Conservation (phyloP, 1,139 yeast species). For the Tardiomyces depauwii region DNA sequence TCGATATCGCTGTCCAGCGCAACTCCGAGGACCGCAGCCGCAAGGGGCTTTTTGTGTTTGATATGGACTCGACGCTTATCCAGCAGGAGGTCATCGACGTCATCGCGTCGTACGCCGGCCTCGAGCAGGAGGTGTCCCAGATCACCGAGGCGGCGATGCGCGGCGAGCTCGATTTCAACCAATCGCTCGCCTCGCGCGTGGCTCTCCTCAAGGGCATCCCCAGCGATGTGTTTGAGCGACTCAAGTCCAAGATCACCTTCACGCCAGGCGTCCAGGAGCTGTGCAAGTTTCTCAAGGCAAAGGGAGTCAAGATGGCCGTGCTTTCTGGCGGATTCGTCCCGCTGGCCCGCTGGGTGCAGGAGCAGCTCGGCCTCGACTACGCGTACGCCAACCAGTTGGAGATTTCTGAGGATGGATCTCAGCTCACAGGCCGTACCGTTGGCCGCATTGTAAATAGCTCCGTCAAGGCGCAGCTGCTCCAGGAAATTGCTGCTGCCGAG, state of each 20-base stretch:
- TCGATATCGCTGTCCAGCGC: conserved; percentile 7
- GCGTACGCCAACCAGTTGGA: conserved; percentile 76
- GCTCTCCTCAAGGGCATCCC: conserved; percentile 69
- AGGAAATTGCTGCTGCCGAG: conserved; percentile 55
- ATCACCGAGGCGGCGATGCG: conserved; percentile 96
- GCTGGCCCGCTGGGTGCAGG: conserved; percentile 66
- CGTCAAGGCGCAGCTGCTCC: conserved; percentile 64
- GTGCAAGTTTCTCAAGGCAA: conserved; percentile 45
- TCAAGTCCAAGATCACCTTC: conserved; percentile 54
- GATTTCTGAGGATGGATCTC: conserved; percentile 31
- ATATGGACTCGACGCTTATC: conserved; percentile 96
- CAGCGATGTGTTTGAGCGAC: conserved; percentile 66
- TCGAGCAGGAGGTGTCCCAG: conserved; percentile 60
- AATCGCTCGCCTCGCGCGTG: conserved; percentile 69
- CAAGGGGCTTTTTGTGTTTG: conserved; percentile 73
- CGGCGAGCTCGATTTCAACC: conserved; percentile 87
- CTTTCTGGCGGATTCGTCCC: conserved; percentile 94
- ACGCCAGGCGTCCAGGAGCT: conserved; percentile 80
- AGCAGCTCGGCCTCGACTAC: conserved; percentile 61
- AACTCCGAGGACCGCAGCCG: conserved; percentile 6
- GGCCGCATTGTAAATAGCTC: conserved; percentile 85
- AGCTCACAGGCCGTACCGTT: conserved; percentile 40
- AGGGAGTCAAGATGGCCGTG: conserved; percentile 70
- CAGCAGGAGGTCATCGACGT: conserved; percentile 94
- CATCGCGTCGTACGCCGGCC: conserved; percentile 81